phyloP scores from a whole-genome alignment of 2,329 filamentous ascomycete species.

The Teratosphaeria zuluensis region DNA sequence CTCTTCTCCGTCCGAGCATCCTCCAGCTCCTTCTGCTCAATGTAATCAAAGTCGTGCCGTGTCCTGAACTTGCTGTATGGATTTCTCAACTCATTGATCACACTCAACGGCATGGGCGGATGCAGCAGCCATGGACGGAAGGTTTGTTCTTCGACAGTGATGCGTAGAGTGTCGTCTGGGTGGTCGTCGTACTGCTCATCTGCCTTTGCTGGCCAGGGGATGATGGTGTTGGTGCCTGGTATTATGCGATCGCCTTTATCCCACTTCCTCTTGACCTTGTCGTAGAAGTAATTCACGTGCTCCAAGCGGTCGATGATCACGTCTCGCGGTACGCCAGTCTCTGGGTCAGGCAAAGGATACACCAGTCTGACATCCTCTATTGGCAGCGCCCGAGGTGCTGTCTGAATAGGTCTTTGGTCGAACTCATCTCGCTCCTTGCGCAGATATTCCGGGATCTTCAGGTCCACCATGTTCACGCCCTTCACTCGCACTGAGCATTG shows the following conservation, averaged over 20 bases:
- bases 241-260: slow-evolving; percentile 42
- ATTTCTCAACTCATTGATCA: slow-evolving; percentile 79
- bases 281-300: slow-evolving; percentile 16
- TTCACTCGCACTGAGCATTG: slow-evolving; percentile 27
- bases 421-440: slow-evolving; percentile 29
- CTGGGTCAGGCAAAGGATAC: slow-evolving; percentile 58
- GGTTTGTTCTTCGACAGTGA: slow-evolving; percentile 63
- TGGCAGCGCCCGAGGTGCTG: slow-evolving; percentile 35
- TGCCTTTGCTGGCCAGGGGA: slow-evolving; percentile 63
- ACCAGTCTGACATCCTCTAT: slow-evolving; percentile 72
- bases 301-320: slow-evolving; percentile 66
- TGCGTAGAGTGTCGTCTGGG: slow-evolving; percentile 61
- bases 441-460: slow-evolving; percentile 33
- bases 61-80: slow-evolving; percentile 75
- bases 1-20: slow-evolving; percentile 40
- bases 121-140: slow-evolving; percentile 69
- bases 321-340: slow-evolving; percentile 58
- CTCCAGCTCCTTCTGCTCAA: slow-evolving; percentile 53
- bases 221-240: slow-evolving; percentile 59
- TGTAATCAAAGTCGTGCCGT: slow-evolving; percentile 65
- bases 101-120: slow-evolving; percentile 65
- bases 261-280: slow-evolving; percentile 38
- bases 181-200: slow-evolving; percentile 42
- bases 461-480: slow-evolving; percentile 35
- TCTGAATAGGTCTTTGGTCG: slow-evolving; percentile 13